Evolutionary conservation across 225 moss, liverwort and hornwort species (phyloP).

Genomic region (Pseudisothecium myosuroides): DNA sequence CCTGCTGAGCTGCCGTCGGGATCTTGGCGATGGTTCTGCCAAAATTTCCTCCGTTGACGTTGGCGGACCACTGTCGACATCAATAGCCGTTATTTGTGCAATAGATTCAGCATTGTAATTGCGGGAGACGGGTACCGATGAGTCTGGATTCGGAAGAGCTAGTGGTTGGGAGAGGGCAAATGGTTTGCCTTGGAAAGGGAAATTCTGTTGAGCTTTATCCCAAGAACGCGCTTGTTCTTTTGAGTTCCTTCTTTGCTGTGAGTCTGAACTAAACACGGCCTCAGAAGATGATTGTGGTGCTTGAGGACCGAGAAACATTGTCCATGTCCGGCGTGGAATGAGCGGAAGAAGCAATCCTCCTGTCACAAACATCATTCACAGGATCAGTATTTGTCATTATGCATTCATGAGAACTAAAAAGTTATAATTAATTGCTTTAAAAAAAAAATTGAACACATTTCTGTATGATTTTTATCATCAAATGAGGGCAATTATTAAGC

Average conservation of each 20-base stretch:
- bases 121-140: constrained; percentile 21
- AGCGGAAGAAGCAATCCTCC: constrained; percentile 65
- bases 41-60: constrained; percentile 10
- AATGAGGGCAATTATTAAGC: background rate
- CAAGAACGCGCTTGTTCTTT: background rate
- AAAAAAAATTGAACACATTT: no score
- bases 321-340: constrained; percentile 52
- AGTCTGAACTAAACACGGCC: background rate
- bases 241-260: background rate
- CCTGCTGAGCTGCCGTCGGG: constrained; percentile 20
- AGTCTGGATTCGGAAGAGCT: constrained; percentile 15
- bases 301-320: constrained; percentile 33
- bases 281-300: background rate
- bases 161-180: background rate
- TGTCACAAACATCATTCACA: background rate
- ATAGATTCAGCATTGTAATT: constrained; percentile 19
- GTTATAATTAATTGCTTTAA: background rate
- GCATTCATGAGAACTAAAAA: background rate
- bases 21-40: constrained; percentile 20
- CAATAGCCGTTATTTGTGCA: constrained; percentile 33
- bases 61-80: constrained; percentile 6
- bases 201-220: background rate
- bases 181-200: constrained; percentile 7
- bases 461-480: background rate
- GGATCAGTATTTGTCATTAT: background rate